Conservation (phyloP, 2,329 filamentous ascomycete genomes). For the Diplodia intermedia region DNA sequence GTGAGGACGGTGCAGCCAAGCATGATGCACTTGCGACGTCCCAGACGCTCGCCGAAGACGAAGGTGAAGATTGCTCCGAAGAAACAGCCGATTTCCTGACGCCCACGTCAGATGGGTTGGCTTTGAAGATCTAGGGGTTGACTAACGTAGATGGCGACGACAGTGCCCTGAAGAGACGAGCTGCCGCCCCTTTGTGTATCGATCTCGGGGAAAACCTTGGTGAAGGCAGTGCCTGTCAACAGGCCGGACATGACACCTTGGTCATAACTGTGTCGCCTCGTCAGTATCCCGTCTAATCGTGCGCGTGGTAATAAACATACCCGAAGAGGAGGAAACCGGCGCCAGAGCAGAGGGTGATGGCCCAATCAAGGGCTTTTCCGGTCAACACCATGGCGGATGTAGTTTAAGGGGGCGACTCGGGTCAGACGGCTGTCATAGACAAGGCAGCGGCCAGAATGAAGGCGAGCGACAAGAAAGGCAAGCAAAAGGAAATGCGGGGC, state of each 20-base stretch:
- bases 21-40: slow-evolving; percentile 57
- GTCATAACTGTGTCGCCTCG: slow-evolving; percentile 44
- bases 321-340: slow-evolving; percentile 30
- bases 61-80: slow-evolving; percentile 61
- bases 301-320: not conserved
- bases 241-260: slow-evolving; percentile 51
- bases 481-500: not conserved
- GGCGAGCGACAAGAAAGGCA: not conserved
- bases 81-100: slow-evolving; percentile 26
- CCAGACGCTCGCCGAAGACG: slow-evolving; percentile 55
- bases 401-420: not conserved
- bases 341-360: slow-evolving; percentile 32
- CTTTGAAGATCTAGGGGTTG: slow-evolving; percentile 35
- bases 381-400: slow-evolving; percentile 25
- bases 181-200: slow-evolving; percentile 50
- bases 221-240: slow-evolving; percentile 42
- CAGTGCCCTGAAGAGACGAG: slow-evolving; percentile 57
- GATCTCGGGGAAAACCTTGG: slow-evolving; percentile 22
- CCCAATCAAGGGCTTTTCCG: slow-evolving; percentile 28
- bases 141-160: slow-evolving; percentile 60
- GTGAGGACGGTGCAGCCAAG: slow-evolving; percentile 58
- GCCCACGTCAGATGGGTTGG: not conserved
- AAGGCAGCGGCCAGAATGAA: not conserved
- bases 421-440: not conserved
- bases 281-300: not conserved